A percentile compares a stretch with the other conserved stretches of the same genome.
Evolutionary conservation across 2,329 filamentous ascomycete species (phyloP).

Genomic region (Aspergillus quadricinctus): DNA sequence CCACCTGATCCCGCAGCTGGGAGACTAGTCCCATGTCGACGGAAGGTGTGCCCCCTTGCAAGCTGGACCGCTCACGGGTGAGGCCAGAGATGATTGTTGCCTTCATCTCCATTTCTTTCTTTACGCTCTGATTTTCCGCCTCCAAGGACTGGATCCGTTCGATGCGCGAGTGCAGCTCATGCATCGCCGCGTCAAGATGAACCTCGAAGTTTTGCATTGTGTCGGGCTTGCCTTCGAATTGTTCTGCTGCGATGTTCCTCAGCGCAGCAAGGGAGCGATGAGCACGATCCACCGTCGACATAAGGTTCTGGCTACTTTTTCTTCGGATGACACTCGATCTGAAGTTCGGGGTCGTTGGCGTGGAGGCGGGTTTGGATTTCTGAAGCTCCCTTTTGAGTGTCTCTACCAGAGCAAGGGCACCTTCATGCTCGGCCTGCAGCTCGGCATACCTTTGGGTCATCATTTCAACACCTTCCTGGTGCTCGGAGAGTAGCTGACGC

Average conservation of each 20-base stretch:
- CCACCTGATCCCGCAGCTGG: constrained; percentile 79
- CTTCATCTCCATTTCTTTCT: constrained; percentile 96
- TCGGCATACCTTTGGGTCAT: constrained; percentile 76
- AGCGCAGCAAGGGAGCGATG: constrained; percentile 87
- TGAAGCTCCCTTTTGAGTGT: constrained; percentile 83
- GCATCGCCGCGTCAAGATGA: constrained; percentile 86
- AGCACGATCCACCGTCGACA: constrained; percentile 76
- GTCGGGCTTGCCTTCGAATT: constrained; percentile 77
- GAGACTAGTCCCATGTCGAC: constrained; percentile 90
- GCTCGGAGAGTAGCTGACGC: constrained; percentile 66
- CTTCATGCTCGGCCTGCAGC: constrained; percentile 75
- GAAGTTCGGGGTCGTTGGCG: constrained; percentile 41
- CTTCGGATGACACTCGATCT: constrained; percentile 73
- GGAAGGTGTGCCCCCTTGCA: constrained; percentile 67
- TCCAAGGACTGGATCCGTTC: constrained; percentile 90
- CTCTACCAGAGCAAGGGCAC: constrained; percentile 80
- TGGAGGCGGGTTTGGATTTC: constrained; percentile 65
- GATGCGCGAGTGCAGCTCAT: constrained; percentile 79
- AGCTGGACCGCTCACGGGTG: constrained; percentile 85
- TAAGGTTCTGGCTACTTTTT: constrained; percentile 86
- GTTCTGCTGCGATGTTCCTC: constrained; percentile 80
- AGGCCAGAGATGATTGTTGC: constrained; percentile 92
- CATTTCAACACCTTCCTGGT: constrained; percentile 68
- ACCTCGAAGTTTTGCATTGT: constrained; percentile 88
- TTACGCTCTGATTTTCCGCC: constrained; percentile 72